Conservation (phyloP, 441 rosid species). For the Populus hybrid region DNA sequence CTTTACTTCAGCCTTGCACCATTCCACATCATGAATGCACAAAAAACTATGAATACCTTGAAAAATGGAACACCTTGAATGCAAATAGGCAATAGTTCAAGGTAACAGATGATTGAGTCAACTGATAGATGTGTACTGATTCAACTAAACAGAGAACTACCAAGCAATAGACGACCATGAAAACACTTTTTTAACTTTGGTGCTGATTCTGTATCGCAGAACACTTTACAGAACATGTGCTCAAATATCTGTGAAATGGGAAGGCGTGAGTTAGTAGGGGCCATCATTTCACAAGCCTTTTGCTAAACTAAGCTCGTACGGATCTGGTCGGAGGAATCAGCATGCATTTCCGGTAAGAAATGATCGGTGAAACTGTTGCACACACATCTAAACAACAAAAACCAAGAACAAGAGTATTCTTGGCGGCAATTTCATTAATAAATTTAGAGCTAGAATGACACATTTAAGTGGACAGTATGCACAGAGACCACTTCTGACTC, state of each 20-base stretch:
- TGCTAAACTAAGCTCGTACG: background rate
- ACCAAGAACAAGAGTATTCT: background rate
- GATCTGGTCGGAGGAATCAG: conserved; percentile 5
- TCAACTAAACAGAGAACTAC: background rate
- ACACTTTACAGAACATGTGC: background rate
- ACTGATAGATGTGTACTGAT: background rate
- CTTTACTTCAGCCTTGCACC: background rate
- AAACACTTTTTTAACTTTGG: background rate
- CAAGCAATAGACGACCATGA: background rate
- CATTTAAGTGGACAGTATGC: background rate
- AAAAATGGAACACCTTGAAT: background rate
- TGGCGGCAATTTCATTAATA: background rate
- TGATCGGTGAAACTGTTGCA: background rate
- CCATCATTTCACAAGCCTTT: background rate
- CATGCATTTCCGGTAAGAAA: background rate
- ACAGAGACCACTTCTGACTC: background rate
- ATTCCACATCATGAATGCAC: background rate
- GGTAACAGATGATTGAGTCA: background rate
- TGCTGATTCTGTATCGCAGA: background rate
- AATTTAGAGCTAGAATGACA: background rate
- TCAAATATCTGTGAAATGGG: background rate
- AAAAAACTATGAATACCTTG: background rate
- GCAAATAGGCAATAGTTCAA: background rate
- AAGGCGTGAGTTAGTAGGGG: background rate
- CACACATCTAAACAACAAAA: background rate